These are phyloP conservation scores for Theobroma grandiflorum DNA, from an alignment of 441 rosid genomes.

Conservation along the genomic window DNA sequence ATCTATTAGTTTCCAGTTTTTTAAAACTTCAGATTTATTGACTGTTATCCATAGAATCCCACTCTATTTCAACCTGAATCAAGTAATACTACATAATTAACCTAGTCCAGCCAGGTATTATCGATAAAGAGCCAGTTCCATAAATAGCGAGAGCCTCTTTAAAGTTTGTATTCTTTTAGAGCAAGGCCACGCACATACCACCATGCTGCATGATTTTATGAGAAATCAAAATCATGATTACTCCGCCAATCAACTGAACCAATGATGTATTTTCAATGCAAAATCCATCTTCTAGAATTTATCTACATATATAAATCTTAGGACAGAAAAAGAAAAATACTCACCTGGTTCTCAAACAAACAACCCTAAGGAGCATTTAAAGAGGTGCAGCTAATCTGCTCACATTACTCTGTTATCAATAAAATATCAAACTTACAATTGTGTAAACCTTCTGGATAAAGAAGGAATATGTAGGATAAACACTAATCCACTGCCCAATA, in stretches of 20 bases:
- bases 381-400: neutral
- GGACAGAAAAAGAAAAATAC: neutral
- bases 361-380: neutral
- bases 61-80: constrained; percentile 7
- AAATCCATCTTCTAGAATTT: neutral
- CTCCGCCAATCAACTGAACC: neutral
- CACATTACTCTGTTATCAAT: neutral
- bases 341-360: neutral
- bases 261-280: neutral
- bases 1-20: constrained; percentile 1
- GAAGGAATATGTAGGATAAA: neutral
- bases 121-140: neutral
- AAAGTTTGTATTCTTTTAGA: neutral
- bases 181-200: neutral
- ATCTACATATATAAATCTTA: neutral
- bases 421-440: neutral
- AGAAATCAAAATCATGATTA: neutral
- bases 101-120: constrained; percentile 1
- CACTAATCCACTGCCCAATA: constrained; percentile 1
- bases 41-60: neutral
- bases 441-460: neutral
- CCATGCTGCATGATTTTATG: neutral
- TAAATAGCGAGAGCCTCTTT: neutral
- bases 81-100: neutral
- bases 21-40: neutral